Conservation (phyloP, 2,329 filamentous ascomycete genomes). For the Alternaria tenuissima region DNA sequence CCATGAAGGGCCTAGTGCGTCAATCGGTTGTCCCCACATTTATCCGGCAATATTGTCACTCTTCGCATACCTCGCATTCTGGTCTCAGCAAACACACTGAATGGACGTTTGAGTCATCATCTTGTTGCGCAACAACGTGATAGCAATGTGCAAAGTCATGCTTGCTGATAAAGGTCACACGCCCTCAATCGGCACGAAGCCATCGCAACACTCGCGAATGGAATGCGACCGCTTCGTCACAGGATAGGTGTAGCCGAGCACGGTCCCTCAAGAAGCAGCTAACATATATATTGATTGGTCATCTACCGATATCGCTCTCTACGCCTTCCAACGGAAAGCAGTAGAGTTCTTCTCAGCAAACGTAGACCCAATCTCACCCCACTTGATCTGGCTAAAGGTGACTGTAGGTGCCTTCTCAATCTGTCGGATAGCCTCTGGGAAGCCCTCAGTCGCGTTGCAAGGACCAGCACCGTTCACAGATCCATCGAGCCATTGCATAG, state of each 20-base stretch:
- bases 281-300: not conserved
- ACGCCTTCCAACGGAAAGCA: conserved; percentile 25
- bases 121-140: not conserved
- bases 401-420: conserved; percentile 61
- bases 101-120: not conserved
- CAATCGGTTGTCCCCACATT: too few relatives aligned
- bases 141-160: too few relatives aligned
- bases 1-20: not conserved
- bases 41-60: not conserved
- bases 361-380: conserved; percentile 68
- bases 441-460: conserved; percentile 63
- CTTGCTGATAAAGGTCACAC: not conserved
- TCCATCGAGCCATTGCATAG: conserved; percentile 67
- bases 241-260: not conserved
- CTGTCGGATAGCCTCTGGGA: conserved; percentile 58
- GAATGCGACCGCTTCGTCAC: not conserved
- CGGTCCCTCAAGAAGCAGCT: not conserved
- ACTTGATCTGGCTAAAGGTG: conserved; percentile 65
- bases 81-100: not conserved
- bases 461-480: conserved; percentile 57
- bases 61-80: not conserved
- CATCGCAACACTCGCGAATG: not conserved
- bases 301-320: not conserved
- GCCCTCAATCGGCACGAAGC: not conserved
- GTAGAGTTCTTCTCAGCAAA: conserved; percentile 41